Evolutionary conservation across 768 basidiomycete genomes (phyloP).

Genomic region (Hysterangium stoloniferum): DNA sequence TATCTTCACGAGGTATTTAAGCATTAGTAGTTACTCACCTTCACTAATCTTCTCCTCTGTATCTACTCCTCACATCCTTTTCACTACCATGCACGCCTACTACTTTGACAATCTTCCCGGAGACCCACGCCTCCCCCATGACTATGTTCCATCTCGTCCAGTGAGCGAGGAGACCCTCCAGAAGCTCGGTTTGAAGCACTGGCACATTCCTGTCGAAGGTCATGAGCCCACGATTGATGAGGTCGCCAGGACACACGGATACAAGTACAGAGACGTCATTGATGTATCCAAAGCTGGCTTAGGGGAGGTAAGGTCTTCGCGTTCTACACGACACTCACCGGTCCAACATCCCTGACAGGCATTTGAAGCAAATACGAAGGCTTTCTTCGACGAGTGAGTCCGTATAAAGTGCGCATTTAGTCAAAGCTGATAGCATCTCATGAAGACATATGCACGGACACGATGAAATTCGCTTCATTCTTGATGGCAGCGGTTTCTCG

Average conservation of each 20-base stretch:
- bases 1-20: too few relatives aligned
- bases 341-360: slow-evolving; percentile 18
- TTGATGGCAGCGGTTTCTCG: slow-evolving; percentile 85
- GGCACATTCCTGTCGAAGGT: slow-evolving; percentile 54
- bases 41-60: too few relatives aligned
- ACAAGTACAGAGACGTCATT: slow-evolving; percentile 80
- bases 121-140: slow-evolving; percentile 77
- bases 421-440: not conserved
- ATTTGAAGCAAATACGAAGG: slow-evolving; percentile 77
- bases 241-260: slow-evolving; percentile 59
- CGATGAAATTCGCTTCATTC: slow-evolving; percentile 88
- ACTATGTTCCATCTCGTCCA: slow-evolving; percentile 43
- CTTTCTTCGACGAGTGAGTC: slow-evolving; percentile 74
- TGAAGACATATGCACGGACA: slow-evolving; percentile 88
- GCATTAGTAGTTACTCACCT: too few relatives aligned
- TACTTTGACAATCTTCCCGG: slow-evolving; percentile 68
- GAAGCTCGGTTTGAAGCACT: slow-evolving; percentile 56
- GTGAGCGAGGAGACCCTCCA: slow-evolving; percentile 42
- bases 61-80: not conserved
- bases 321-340: not conserved
- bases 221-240: slow-evolving; percentile 45
- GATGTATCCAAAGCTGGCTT: slow-evolving; percentile 71
- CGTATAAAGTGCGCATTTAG: not conserved
- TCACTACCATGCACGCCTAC: slow-evolving; percentile 55
- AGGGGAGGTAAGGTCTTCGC: slow-evolving; percentile 47